These are phyloP conservation scores for Pseudocercospora cruenta DNA, from an alignment of 2,329 filamentous ascomycete species.

Conservation along the genomic window DNA sequence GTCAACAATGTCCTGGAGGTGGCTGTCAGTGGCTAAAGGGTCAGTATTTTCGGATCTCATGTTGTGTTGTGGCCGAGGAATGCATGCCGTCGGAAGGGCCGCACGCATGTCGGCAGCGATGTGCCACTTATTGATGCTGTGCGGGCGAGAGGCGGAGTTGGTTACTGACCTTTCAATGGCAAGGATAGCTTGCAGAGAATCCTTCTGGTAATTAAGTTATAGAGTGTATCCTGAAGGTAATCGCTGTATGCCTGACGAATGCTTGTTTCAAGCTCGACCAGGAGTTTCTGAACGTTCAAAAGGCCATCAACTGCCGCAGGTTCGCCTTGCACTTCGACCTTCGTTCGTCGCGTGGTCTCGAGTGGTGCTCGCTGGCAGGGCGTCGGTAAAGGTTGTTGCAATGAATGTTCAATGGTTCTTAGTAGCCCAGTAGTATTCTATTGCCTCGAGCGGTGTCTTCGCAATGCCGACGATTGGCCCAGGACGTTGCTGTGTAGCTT, in stretches of 20 bases:
- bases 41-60: background rate
- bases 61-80: conserved; percentile 8
- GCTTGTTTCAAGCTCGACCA: background rate
- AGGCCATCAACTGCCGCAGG: conserved; percentile 2
- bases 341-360: background rate
- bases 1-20: background rate
- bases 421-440: background rate
- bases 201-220: background rate
- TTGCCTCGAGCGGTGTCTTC: background rate
- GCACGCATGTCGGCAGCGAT: conserved; percentile 1
- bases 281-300: background rate
- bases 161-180: conserved; percentile 4
- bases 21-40: background rate
- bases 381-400: background rate
- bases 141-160: background rate
- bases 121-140: background rate
- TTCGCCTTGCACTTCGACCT: background rate
- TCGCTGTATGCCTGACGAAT: conserved; percentile 2
- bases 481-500: no score
- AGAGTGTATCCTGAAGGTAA: background rate
- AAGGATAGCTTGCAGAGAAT: background rate
- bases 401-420: background rate
- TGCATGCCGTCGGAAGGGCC: background rate
- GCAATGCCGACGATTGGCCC: background rate
- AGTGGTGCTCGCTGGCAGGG: background rate